Base-by-base conservation (phyloP, 352 stramenopile species). In the Phytophthora aleatoria region DNA sequence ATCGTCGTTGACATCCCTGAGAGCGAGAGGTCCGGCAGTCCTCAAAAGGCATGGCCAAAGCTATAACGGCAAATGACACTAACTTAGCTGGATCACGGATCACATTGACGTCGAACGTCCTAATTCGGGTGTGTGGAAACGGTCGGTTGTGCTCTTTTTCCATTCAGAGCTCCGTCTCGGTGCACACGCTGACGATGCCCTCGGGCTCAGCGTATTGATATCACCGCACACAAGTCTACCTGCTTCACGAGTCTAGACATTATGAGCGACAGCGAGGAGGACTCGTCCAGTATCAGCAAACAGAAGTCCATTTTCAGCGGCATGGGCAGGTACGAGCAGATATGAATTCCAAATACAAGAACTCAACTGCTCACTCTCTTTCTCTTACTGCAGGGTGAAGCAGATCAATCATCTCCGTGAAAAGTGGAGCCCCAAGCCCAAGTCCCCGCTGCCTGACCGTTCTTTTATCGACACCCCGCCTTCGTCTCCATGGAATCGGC, bases 381-480 rank as follows among this genome's bases (percentile, higher is more conserved):
- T 5, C 31, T 12, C 20, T 9, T 28, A 33, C 15, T 38, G 2
- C 35, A 82, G 76, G 41, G 76, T 85, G 49, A 78, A 78, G 41
- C 70, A 85, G 30, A 85, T 83, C 51, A 79, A 85, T 51, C 74
- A 83, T 33, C 50, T 85, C 2, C 72, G 77, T 5, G 77, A 83
- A 30, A 87, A 87, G 31, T 87, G 76, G 78, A 77, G 64, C 44
- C 67, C 67, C 30, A 74, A 71, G 54, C 31, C 38, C 28, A 74
- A 74, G 49, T 49, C 47, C 6, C 36, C 60, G 11, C 28, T 61
- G 13, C 39, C 52, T 16, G 60, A 73, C 28, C 47, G 65, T 35
- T 51, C 62, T 8, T 61, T 57, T 33, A 63, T 57, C 30, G 56
- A 69, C 1, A 50, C 61, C 3, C 42, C 69, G 8, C 28, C 67